Percentiles rank a stretch among this genome's conserved stretches.
Conservation (phyloP, 805 yeast genomes). For the Saturnispora diversa region DNA sequence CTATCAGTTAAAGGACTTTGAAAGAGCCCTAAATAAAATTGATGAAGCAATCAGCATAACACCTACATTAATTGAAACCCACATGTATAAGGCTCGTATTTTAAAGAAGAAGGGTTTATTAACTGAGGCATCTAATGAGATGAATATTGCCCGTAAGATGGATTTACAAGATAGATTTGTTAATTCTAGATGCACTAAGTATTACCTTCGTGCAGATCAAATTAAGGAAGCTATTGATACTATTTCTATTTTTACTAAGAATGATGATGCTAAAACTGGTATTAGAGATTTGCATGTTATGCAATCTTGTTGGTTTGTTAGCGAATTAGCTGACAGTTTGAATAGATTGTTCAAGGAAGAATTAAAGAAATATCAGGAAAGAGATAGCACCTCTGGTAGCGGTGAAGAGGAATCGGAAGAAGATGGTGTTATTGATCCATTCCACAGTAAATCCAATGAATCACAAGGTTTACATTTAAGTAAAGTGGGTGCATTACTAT, state of each 20-base stretch:
- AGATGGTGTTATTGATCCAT: slow-evolving; percentile 29
- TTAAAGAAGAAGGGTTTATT: slow-evolving; percentile 62
- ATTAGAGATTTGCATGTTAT: slow-evolving; percentile 76
- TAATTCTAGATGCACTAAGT: slow-evolving; percentile 81
- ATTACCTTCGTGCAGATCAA: slow-evolving; percentile 66
- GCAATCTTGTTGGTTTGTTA: slow-evolving; percentile 87
- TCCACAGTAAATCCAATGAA: slow-evolving; percentile 1
- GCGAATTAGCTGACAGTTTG: slow-evolving; percentile 81
- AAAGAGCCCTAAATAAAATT: slow-evolving; percentile 47
- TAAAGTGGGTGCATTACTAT: slow-evolving; percentile 35
- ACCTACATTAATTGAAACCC: slow-evolving; percentile 79
- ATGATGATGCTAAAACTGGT: slow-evolving; percentile 75
- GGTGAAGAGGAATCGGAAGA: slow-evolving; percentile 22
- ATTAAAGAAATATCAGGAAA: slow-evolving; percentile 15
- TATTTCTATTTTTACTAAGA: slow-evolving; percentile 76
- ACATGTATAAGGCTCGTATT: slow-evolving; percentile 73
- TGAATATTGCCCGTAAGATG: slow-evolving; percentile 63
- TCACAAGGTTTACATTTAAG: slow-evolving; percentile 29
- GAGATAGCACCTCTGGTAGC: background rate
- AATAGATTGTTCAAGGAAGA: slow-evolving; percentile 44
- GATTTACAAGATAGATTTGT: slow-evolving; percentile 89
- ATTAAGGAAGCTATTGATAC: slow-evolving; percentile 66
- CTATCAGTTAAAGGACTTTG: slow-evolving; percentile 46
- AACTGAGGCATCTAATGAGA: slow-evolving; percentile 51
- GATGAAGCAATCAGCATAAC: slow-evolving; percentile 61